A percentile compares a stretch with the other conserved stretches of the same genome.
Conservation (phyloP, 768 basidiomycete species). For the Rhizopogon rudus region DNA sequence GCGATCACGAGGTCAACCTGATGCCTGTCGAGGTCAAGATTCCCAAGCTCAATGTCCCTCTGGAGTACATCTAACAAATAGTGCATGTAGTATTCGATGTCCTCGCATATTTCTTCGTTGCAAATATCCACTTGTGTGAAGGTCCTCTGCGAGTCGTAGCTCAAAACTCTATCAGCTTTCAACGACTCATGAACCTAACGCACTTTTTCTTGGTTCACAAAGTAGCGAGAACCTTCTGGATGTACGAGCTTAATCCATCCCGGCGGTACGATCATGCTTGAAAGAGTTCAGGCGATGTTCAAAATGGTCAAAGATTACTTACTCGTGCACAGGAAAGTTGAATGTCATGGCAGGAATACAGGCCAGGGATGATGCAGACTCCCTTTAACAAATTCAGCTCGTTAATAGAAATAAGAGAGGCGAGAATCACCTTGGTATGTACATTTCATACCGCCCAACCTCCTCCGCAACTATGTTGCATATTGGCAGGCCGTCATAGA, state of each 20-base stretch:
- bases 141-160: constrained; percentile 27
- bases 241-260: constrained; percentile 15
- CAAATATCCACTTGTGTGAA: constrained; percentile 47
- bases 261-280: constrained; percentile 2
- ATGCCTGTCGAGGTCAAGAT: constrained; percentile 22
- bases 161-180: background rate
- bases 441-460: constrained; percentile 12
- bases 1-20: constrained; percentile 37
- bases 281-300: background rate
- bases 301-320: background rate
- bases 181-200: constrained; percentile 2
- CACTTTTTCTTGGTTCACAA: constrained; percentile 14
- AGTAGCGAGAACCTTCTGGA: constrained; percentile 19
- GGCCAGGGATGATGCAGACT: background rate
- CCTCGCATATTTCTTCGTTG: constrained; percentile 21
- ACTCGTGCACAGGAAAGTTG: background rate
- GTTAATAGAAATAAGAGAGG: no score
- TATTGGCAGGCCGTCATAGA: constrained; percentile 5
- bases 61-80: constrained; percentile 4
- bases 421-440: background rate
- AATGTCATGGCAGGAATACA: background rate
- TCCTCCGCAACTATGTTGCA: constrained; percentile 12
- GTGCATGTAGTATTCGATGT: constrained; percentile 27
- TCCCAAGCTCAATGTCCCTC: constrained; percentile 4
- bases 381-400: background rate